These are phyloP conservation scores for Pascua sp. DNA, from an alignment of 1,284 basidiomycete genomes.

Conservation along the genomic window DNA sequence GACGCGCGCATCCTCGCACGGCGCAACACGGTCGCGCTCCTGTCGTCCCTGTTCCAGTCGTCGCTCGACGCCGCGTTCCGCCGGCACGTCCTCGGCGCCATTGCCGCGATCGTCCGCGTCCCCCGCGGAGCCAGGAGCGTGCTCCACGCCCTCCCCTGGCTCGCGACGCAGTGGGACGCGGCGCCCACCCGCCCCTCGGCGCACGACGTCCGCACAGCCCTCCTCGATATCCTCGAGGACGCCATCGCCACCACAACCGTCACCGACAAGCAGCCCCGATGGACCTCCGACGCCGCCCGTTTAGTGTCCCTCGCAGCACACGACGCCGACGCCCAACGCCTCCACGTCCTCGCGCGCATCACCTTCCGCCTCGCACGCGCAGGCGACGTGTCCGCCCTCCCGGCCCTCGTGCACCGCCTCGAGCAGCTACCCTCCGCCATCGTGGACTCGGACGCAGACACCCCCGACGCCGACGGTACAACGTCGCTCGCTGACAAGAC, in stretches of 20 bases:
- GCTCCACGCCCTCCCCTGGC: constrained; percentile 70
- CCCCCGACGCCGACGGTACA: background rate
- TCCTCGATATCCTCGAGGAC: constrained; percentile 12
- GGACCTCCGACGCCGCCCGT: background rate
- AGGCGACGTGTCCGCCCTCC: constrained; percentile 1
- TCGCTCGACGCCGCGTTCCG: constrained; percentile 58
- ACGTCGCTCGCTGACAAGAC: background rate
- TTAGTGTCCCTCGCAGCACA: background rate
- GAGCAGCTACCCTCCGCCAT: background rate
- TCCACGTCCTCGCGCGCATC: constrained; percentile 4
- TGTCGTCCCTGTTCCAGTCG: constrained; percentile 74
- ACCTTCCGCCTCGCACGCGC: background rate
- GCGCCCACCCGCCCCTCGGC: constrained; percentile 9
- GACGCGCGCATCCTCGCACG: constrained; percentile 80
- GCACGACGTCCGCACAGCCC: constrained; percentile 15
- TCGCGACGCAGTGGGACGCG: constrained; percentile 62
- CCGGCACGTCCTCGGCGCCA: constrained; percentile 54
- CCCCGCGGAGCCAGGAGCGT: constrained; percentile 64
- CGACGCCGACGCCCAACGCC: background rate
- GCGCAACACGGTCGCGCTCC: constrained; percentile 79
- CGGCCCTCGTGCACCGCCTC: constrained; percentile 4
- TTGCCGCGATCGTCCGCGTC: constrained; percentile 67
- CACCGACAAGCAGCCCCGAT: constrained; percentile 13
- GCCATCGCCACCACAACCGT: constrained; percentile 17
- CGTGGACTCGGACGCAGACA: too few species aligned